These are phyloP conservation scores for Cercospora nicotianae DNA, from an alignment of 2,329 filamentous ascomycete genomes.

Conservation along the genomic window DNA sequence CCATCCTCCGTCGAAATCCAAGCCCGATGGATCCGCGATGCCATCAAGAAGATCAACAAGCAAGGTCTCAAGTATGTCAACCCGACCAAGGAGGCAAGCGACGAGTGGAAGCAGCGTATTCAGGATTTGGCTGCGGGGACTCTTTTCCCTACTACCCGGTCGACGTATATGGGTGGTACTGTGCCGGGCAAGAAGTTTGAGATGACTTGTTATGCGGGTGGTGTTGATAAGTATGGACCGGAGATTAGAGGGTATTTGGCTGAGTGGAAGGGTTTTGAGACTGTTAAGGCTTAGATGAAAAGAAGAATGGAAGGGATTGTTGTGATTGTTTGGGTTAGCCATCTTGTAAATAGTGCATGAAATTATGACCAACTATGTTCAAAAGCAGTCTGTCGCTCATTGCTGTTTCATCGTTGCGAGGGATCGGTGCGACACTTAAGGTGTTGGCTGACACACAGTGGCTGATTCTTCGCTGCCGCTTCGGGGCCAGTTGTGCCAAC, in stretches of 20 bases:
- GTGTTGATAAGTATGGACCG: conserved; percentile 31
- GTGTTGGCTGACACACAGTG: neutral
- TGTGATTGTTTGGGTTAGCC: neutral
- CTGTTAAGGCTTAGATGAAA: conserved; percentile 25
- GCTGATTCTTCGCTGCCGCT: too few species aligned
- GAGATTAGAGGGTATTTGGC: conserved; percentile 31
- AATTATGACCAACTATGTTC: neutral
- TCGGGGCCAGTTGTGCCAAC: neutral
- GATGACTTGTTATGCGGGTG: conserved; percentile 36
- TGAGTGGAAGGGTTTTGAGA: conserved; percentile 33
- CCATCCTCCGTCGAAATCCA: conserved; percentile 47
- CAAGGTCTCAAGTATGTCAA: conserved; percentile 33
- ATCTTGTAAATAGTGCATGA: neutral
- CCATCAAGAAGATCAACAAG: conserved; percentile 31
- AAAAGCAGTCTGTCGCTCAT: too few species aligned
- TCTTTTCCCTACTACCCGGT: conserved; percentile 33
- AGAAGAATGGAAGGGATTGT: neutral
- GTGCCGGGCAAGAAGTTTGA: conserved; percentile 33
- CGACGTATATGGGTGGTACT: conserved; percentile 35
- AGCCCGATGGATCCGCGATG: conserved; percentile 42
- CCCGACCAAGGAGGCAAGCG: conserved; percentile 33
- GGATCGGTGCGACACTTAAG: neutral
- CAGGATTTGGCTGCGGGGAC: conserved; percentile 31
- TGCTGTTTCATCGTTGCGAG: too few species aligned
- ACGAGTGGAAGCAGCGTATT: conserved; percentile 35